A percentile compares a stretch with the other conserved stretches of the same genome.
phyloP scores from a whole-genome alignment of 768 basidiomycete species.

The Calocybe indica region DNA sequence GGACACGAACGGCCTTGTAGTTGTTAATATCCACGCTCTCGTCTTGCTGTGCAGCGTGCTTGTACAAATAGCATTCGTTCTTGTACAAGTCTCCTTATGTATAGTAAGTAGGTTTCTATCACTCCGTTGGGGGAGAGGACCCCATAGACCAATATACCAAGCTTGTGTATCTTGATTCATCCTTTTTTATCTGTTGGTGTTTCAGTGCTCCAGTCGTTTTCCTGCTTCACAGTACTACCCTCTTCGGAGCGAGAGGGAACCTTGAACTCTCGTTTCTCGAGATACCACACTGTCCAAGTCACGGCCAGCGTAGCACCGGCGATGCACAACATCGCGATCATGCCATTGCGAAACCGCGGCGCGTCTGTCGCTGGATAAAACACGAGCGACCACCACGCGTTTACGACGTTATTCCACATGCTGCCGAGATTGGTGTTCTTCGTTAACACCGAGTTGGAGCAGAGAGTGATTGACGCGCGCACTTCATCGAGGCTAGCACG shows the following conservation, averaged over 20 bases:
- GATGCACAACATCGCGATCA: conserved; percentile 62
- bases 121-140: no score
- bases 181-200: no score
- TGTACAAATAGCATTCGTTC: conserved; percentile 6
- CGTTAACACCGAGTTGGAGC: not conserved
- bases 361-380: conserved; percentile 74
- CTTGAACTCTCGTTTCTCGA: conserved; percentile 35
- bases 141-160: no score
- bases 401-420: conserved; percentile 66
- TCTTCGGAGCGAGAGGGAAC: no score
- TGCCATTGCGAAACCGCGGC: conserved; percentile 59
- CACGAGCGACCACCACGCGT: conserved; percentile 67
- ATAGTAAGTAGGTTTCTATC: no score
- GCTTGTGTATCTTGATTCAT: no score
- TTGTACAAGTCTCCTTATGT: conserved; percentile 5
- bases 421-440: conserved; percentile 23
- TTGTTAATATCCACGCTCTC: not conserved
- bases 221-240: no score
- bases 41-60: no score
- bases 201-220: no score
- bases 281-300: conserved; percentile 51
- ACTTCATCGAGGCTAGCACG: conserved; percentile 77
- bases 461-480: conserved; percentile 6
- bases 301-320: conserved; percentile 48
- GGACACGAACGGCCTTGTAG: no score